Evolutionary conservation across 208 protist species (phyloP).

Genomic region (Leptomonas seymouri): DNA sequence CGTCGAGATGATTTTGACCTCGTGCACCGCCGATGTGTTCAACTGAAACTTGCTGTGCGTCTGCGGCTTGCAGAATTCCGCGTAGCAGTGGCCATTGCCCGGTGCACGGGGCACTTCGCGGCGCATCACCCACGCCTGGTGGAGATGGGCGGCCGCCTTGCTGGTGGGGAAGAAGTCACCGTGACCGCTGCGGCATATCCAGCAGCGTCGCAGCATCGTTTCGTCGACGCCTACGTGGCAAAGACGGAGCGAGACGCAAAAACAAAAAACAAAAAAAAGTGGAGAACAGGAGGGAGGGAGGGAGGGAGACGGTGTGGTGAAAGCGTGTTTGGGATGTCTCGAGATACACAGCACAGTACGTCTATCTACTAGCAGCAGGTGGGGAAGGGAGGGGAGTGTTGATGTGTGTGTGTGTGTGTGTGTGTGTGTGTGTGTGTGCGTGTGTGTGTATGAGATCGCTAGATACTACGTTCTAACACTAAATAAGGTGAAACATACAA

Average conservation of each 20-base stretch:
- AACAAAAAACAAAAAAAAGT: not conserved
- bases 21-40: constrained; percentile 41
- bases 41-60: constrained; percentile 59
- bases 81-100: constrained; percentile 60
- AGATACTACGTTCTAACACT: no score
- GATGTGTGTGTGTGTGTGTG: no score
- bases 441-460: no score
- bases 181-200: constrained; percentile 48
- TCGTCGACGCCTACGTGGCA: not conserved
- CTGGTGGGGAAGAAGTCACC: constrained; percentile 85
- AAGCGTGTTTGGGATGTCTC: no score
- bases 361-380: no score
- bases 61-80: constrained; percentile 38
- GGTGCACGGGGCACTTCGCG: constrained; percentile 53
- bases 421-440: no score
- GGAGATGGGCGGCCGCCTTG: constrained; percentile 79
- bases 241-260: constrained; percentile 7
- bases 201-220: constrained; percentile 43
- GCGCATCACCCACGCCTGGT: constrained; percentile 54
- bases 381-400: no score
- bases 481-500: no score
- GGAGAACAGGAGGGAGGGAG: no score
- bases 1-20: constrained; percentile 23
- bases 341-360: not conserved
- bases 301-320: no score